Base-by-base conservation (phyloP, 441 rosid species). In the Pelargonium australe region DNA sequence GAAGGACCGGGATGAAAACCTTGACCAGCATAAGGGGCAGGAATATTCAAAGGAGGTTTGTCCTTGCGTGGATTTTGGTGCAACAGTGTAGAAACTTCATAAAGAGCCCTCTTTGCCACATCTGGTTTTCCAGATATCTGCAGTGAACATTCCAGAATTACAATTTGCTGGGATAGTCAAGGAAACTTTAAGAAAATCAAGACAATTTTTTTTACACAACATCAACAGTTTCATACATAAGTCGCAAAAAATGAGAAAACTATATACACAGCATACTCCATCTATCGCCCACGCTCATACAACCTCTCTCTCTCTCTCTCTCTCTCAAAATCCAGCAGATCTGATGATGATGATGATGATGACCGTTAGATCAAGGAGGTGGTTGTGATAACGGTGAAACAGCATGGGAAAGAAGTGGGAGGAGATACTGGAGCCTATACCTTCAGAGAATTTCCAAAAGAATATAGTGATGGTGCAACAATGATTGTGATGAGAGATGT, bases 21-120 rank as follows among this genome's bases (percentile, higher is more conserved):
- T 72, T 75, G 85, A 11, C 74, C 73, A 20, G 77, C 72, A 68
- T 73, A 75, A 68, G 80, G 70, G 71, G 69, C 55, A 14, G 84
- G 69, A 14, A 72, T 57, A 64, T 68, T 70, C 63, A 65, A 58
- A 1, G 85, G 80, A 40, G 83, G 81, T 55, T 77, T 77, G 64
- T 79, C 84, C 65, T 83, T 83, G 63, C 86, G 78, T n/a, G 87
- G 86, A 79, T 84, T 87, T 70, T 80, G 84, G 76, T 87, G 90
- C 74, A 87, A 73, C 40, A 75, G 80, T 60, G 83, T 77, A 25
- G 92, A 80, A 65, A 85, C 79, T 77, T 81, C 85, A 75, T 76
- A 84, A 28, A 87, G 81, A 61, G 87, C 92, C 75, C 76, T 76
- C 80, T 77, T 87, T 37, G 75, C 85, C 44, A 81, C 79, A 67